phyloP scores from a whole-genome alignment of 2,329 filamentous ascomycete species.

The Grosmannia huntii region DNA sequence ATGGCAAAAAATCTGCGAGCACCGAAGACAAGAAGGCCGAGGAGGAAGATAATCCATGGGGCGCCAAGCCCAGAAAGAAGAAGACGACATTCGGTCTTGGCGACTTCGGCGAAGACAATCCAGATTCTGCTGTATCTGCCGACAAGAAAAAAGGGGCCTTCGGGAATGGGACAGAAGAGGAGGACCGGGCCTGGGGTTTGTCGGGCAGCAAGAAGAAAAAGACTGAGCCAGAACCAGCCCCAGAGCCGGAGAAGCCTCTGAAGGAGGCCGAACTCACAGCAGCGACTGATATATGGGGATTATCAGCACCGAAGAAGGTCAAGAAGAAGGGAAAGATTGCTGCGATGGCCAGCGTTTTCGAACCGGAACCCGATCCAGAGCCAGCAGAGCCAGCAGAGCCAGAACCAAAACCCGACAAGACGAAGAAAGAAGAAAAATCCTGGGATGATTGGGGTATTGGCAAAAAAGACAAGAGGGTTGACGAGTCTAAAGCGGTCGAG shows the following conservation, averaged over 20 bases:
- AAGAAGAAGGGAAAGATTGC: slow-evolving; percentile 27
- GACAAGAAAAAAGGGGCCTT: slow-evolving; percentile 27
- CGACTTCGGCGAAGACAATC: slow-evolving; percentile 22
- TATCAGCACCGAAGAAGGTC: slow-evolving; percentile 25
- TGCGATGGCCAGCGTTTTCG: slow-evolving; percentile 9
- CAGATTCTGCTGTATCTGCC: slow-evolving; percentile 9
- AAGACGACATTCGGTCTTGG: slow-evolving; percentile 35
- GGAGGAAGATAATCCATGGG: slow-evolving; percentile 36
- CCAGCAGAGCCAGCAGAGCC: neutral
- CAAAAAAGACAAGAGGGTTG: slow-evolving; percentile 25
- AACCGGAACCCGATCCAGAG: slow-evolving; percentile 6
- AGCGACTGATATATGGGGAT: slow-evolving; percentile 12
- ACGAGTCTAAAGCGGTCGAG: slow-evolving; percentile 2
- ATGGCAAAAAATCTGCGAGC: slow-evolving; percentile 18
- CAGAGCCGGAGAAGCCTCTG: neutral
- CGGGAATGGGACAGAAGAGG: neutral
- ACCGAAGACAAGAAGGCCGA: slow-evolving; percentile 29
- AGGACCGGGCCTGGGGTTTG: neutral
- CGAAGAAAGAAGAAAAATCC: slow-evolving; percentile 15
- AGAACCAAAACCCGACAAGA: slow-evolving; percentile 1
- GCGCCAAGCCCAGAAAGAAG: slow-evolving; percentile 36
- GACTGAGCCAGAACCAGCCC: neutral
- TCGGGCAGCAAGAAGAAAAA: neutral
- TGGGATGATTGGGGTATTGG: slow-evolving; percentile 31
- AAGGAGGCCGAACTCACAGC: slow-evolving; percentile 12